Conservation (phyloP, 2,329 filamentous ascomycete species). For the Aspergillus cejpii region DNA sequence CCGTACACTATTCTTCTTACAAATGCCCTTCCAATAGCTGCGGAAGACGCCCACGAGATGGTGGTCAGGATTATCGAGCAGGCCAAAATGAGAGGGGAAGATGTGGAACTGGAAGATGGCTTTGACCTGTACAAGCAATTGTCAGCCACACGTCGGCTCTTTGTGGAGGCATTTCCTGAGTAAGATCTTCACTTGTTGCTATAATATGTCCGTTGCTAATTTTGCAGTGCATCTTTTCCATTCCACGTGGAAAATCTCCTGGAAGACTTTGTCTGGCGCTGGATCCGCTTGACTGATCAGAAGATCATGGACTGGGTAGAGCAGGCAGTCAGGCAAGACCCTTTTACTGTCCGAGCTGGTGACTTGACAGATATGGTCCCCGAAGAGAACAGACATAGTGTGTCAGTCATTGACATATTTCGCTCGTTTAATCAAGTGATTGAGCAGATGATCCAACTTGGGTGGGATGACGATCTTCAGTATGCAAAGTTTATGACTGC, state of each 20-base stretch:
- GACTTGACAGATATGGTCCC: constrained; percentile 56
- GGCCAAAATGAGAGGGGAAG: constrained; percentile 60
- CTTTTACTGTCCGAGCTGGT: constrained; percentile 68
- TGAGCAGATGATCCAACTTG: constrained; percentile 74
- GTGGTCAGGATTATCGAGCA: constrained; percentile 72
- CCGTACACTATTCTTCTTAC: constrained; percentile 67
- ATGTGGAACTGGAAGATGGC: constrained; percentile 82
- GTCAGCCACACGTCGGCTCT: constrained; percentile 74
- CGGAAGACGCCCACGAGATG: constrained; percentile 79
- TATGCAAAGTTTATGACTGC: constrained; percentile 97
- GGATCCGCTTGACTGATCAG: constrained; percentile 74
- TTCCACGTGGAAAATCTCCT: constrained; percentile 83
- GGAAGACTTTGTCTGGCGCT: constrained; percentile 91
- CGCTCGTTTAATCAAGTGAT: constrained; percentile 87
- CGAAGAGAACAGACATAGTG: constrained; percentile 83
- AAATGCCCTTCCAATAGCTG: constrained; percentile 82
- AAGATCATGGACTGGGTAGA: constrained; percentile 80
- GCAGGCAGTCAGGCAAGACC: constrained; percentile 82
- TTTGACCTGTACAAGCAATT: constrained; percentile 90
- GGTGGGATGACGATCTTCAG: constrained; percentile 90
- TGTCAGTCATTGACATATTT: constrained; percentile 90
- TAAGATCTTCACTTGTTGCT: constrained; percentile 22
- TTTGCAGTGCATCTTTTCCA: constrained; percentile 57
- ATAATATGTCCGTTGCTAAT: constrained; percentile 10
- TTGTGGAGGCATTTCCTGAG: constrained; percentile 65